phyloP scores from a whole-genome alignment of 257 asterid genomes.

The Gardenia jasminoides region DNA sequence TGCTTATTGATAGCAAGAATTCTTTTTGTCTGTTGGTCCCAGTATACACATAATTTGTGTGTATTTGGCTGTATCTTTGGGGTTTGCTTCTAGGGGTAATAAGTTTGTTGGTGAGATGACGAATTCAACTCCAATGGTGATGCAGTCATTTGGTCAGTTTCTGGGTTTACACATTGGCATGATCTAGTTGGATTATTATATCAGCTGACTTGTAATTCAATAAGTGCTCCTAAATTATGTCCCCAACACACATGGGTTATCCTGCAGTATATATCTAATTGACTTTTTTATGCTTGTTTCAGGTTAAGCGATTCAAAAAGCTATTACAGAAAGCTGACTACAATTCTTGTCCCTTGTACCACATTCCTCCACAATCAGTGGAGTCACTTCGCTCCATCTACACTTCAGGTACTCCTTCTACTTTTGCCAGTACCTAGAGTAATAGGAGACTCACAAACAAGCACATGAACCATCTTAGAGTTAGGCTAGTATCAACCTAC shows the following conservation, averaged over 20 bases:
- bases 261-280: constrained; percentile 3
- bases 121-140: too few relatives aligned
- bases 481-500: background rate
- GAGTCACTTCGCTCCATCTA: constrained; percentile 54
- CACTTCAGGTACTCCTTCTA: constrained; percentile 41
- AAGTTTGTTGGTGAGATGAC: too few relatives aligned
- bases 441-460: background rate
- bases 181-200: too few relatives aligned
- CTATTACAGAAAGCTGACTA: constrained; percentile 63
- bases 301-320: constrained; percentile 63
- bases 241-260: background rate
- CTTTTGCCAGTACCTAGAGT: background rate
- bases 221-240: too few relatives aligned
- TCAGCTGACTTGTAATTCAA: too few relatives aligned
- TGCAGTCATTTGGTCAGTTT: too few relatives aligned
- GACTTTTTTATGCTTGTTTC: constrained; percentile 25
- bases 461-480: background rate
- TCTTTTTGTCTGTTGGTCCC: too few relatives aligned
- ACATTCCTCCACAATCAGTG: constrained; percentile 55
- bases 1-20: too few relatives aligned
- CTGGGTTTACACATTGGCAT: too few relatives aligned
- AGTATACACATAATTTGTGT: too few relatives aligned
- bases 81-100: too few relatives aligned
- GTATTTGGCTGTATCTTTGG: too few relatives aligned
- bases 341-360: constrained; percentile 56